A percentile compares a stretch with the other conserved stretches of the same genome.
Conservation (phyloP, 495 filamentous ascomycete species). For the Penicillium ochrochloron region DNA sequence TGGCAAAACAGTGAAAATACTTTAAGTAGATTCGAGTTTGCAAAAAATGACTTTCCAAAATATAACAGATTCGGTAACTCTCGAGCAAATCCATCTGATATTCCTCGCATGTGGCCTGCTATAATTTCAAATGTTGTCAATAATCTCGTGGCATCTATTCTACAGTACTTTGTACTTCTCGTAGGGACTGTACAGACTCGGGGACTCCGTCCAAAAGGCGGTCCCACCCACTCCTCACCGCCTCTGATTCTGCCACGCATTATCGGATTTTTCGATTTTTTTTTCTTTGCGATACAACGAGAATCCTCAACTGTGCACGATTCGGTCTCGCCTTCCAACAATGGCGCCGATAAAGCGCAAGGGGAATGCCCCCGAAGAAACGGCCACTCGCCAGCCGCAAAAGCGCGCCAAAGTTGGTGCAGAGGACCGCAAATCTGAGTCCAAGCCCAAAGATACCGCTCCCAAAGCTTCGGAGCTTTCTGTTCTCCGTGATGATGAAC, state of each 20-base stretch:
- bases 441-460: conserved; percentile 40
- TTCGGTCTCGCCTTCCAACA: conserved; percentile 36
- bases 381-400: conserved; percentile 44
- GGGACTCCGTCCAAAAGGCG: conserved; percentile 11
- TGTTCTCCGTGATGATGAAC: conserved; percentile 75
- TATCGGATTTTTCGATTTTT: conserved; percentile 46
- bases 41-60: not conserved
- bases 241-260: conserved; percentile 29
- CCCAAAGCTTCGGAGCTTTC: conserved; percentile 51
- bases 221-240: conserved; percentile 20
- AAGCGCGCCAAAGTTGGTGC: conserved; percentile 53
- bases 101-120: no score
- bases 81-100: not conserved
- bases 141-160: not conserved
- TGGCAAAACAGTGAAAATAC: not conserved
- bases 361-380: conserved; percentile 46
- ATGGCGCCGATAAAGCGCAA: conserved; percentile 62
- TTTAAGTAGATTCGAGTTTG: not conserved
- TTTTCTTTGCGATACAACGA: conserved; percentile 36
- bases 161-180: not conserved
- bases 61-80: not conserved
- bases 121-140: no score
- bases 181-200: not conserved
- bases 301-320: conserved; percentile 35
- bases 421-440: conserved; percentile 42